phyloP scores from a whole-genome alignment of 2,329 filamentous ascomycete species.

The Colletotrichum gloeosporioides region DNA sequence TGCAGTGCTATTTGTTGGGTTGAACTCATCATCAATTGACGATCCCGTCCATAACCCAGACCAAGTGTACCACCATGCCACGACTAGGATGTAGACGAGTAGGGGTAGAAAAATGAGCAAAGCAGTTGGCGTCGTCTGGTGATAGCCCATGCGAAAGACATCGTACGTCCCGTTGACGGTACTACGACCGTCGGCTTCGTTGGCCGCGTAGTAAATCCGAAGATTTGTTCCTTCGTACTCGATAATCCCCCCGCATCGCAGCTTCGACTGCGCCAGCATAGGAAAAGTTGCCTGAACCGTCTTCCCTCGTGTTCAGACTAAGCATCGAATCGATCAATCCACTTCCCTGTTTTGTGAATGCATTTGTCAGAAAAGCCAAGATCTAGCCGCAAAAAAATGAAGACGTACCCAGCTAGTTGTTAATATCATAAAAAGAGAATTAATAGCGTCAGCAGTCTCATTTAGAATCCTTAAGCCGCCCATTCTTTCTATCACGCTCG shows the following conservation, averaged over 20 bases:
- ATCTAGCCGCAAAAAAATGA: background rate
- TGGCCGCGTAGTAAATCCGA: background rate
- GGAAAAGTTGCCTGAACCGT: background rate
- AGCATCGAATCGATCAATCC: background rate
- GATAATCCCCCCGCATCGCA: background rate
- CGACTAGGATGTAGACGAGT: background rate
- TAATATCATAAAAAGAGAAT: background rate
- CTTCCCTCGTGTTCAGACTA: background rate
- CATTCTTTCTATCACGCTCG: background rate
- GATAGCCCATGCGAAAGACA: background rate
- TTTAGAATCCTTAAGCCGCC: background rate
- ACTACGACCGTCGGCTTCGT: background rate
- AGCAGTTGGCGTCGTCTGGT: background rate
- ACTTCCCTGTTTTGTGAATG: background rate
- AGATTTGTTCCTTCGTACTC: background rate
- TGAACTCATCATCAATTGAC: background rate
- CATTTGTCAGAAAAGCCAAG: background rate
- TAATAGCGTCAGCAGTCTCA: background rate
- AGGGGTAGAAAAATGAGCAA: background rate
- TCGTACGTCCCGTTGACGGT: background rate
- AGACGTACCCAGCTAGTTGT: background rate
- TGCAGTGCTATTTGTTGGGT: background rate
- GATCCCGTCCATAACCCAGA: background rate
- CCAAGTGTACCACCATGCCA: background rate
- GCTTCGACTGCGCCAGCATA: background rate